Conservation (phyloP, 495 filamentous ascomycete species). For the Mycothermus thermophilus region DNA sequence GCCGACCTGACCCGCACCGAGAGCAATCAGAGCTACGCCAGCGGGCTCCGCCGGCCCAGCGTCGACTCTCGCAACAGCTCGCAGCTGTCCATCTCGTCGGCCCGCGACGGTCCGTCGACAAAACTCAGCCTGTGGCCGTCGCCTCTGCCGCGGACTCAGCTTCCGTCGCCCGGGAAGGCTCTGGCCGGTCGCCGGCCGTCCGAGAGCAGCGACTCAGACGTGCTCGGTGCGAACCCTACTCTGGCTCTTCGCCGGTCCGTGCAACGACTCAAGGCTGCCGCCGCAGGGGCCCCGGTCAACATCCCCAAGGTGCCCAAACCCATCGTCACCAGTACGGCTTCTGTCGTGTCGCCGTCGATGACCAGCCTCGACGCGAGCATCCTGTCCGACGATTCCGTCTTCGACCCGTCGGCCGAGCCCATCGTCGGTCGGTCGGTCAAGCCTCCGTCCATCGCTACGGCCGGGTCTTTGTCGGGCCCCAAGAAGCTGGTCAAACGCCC, state of each 20-base stretch:
- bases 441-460: too few species aligned
- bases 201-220: slow-evolving; percentile 40
- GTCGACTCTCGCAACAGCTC: slow-evolving; percentile 34
- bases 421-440: slow-evolving; percentile 8
- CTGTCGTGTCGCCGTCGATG: slow-evolving; percentile 29
- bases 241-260: slow-evolving; percentile 40
- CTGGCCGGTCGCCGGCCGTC: slow-evolving; percentile 27
- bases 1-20: slow-evolving; percentile 44
- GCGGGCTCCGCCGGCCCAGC: slow-evolving; percentile 32
- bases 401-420: slow-evolving; percentile 16
- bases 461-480: slow-evolving; percentile 11
- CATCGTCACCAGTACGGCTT: slow-evolving; percentile 23
- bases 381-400: slow-evolving; percentile 37
- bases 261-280: slow-evolving; percentile 30
- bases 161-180: too few species aligned
- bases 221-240: slow-evolving; percentile 26
- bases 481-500: slow-evolving; percentile 44
- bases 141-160: slow-evolving; percentile 26
- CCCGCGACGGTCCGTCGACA: slow-evolving; percentile 20
- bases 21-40: slow-evolving; percentile 52
- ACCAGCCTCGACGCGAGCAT: slow-evolving; percentile 38
- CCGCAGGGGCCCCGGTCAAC: too few species aligned
- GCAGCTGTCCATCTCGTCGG: slow-evolving; percentile 27
- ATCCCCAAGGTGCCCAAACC: slow-evolving; percentile 29
- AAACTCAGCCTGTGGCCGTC: slow-evolving; percentile 40